Base-by-base conservation (phyloP, 208 protist species). In the Strigomonas culicis region DNA sequence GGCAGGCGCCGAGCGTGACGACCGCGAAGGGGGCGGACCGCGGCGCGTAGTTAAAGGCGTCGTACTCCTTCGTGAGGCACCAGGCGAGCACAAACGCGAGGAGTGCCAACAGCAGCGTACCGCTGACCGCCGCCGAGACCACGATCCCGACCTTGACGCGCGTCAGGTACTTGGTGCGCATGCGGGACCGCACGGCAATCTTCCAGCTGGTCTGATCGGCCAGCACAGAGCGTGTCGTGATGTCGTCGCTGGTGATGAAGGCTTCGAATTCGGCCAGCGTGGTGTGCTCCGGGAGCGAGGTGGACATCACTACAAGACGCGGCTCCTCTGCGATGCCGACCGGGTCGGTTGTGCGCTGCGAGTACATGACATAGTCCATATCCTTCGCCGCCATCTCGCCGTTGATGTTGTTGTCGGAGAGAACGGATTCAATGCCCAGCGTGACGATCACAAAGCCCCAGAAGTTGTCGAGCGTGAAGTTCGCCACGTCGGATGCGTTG, bases 11-110 rank as follows among this genome's bases (percentile, higher is more conserved):
- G 55, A 95, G 66, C 50, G 82, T 77, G 50, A 81, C 53, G 53
- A 92, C 76, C 15, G 82, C 86, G 69, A 95, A 92, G 8, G 89
- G 89, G n/a, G 77, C 58, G 41, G 30, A 24, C 56, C 86, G 90
- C 0, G 89, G 89, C 0, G 89, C 89, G 76, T 92, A 57, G 10
- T 55, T 46, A 0, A 47, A 24, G 22, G 76, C 79, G 31, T 95
- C 69, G 80, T 92, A 86, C 19, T 77, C 69, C 21, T 65, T 63
- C 4, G 82, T 81, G 0, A 80, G 7, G 11, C 39, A 44, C 6
- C 74, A 50, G 46, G 53, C 51, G 6, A 87, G 3, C 10, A 50
- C 59, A 28, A 90, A 79, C 21, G 71, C 13, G 21, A 73, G 0
- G 13, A 79, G 21, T 0, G 63, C 32, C 39, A 65, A 4, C 17